A percentile compares a stretch with the other conserved stretches of the same genome.
phyloP scores from a whole-genome alignment of 495 filamentous ascomycete genomes.

The Hypoxylon lienhwacheense region DNA sequence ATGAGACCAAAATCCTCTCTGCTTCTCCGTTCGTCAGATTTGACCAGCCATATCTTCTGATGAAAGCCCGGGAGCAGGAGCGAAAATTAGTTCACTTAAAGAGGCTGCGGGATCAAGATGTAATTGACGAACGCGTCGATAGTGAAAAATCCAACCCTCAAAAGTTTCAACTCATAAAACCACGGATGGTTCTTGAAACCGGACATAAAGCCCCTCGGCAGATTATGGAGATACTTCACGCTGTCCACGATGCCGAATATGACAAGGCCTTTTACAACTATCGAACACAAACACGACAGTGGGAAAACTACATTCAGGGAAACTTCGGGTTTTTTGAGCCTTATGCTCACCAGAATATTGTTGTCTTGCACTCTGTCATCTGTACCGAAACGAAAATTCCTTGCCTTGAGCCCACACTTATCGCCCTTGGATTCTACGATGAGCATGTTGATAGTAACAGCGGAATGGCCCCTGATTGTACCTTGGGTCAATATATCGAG shows the following conservation, averaged over 20 bases:
- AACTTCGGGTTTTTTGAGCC: conserved; percentile 89
- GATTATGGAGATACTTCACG: conserved; percentile 88
- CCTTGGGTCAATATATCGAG: conserved; percentile 94
- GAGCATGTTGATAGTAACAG: conserved; percentile 67
- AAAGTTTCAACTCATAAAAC: conserved; percentile 85
- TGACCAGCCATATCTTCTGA: conserved; percentile 87
- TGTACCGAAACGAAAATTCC: conserved; percentile 89
- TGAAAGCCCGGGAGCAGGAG: conserved; percentile 89
- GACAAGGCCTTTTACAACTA: conserved; percentile 94
- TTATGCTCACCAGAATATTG: conserved; percentile 90
- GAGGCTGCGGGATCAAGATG: conserved; percentile 77
- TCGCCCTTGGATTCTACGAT: conserved; percentile 89
- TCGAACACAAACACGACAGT: conserved; percentile 89
- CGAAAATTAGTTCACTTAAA: conserved; percentile 76
- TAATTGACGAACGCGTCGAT: conserved; percentile 54
- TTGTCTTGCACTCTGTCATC: conserved; percentile 90
- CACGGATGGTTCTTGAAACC: conserved; percentile 87
- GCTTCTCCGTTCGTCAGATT: conserved; percentile 96
- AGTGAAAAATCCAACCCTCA: conserved; percentile 64
- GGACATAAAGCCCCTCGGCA: conserved; percentile 76
- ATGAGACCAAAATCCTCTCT: conserved; percentile 89
- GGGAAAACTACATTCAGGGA: conserved; percentile 88
- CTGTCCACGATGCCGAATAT: conserved; percentile 93
- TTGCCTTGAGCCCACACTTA: conserved; percentile 83
- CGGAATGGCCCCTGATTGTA: conserved; percentile 79